Percentiles rank a stretch among this genome's conserved stretches.
These are phyloP conservation scores for Musa beccarii DNA, from an alignment of 176 grass and related monocot genomes.

Conservation along the genomic window DNA sequence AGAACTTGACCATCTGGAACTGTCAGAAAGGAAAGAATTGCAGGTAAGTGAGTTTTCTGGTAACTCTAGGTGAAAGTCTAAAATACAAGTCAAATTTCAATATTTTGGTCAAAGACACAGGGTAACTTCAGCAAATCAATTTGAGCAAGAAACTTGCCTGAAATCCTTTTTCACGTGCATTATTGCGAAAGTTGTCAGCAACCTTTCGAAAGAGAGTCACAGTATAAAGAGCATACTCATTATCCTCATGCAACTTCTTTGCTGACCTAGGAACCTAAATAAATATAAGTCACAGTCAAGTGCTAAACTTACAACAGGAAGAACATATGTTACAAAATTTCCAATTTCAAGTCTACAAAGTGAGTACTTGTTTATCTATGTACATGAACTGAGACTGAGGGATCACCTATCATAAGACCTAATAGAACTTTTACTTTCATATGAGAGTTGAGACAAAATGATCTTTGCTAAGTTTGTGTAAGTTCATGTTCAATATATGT, in stretches of 20 bases:
- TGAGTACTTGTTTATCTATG: too few species aligned
- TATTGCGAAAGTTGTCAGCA: conserved; percentile 84
- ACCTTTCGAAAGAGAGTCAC: conserved; percentile 80
- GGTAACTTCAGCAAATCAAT: too few species aligned
- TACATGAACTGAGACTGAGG: too few species aligned
- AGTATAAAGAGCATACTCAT: conserved; percentile 88
- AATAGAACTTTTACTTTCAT: neutral
- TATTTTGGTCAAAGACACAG: too few species aligned
- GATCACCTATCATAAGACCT: too few species aligned
- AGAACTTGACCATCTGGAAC: neutral
- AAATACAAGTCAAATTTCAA: neutral
- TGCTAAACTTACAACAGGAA: too few species aligned
- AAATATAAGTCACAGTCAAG: neutral
- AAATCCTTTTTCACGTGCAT: conserved; percentile 82
- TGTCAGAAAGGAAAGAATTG: neutral
- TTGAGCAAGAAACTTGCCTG: conserved; percentile 33
- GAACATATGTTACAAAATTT: too few species aligned
- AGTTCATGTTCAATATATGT: too few species aligned
- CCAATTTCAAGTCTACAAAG: too few species aligned
- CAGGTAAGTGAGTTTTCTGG: neutral
- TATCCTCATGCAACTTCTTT: conserved; percentile 73
- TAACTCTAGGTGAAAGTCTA: neutral
- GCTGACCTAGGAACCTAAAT: conserved; percentile 79
- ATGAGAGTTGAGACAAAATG: neutral
- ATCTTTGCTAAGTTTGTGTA: too few species aligned